Evolutionary conservation across 331 rosid genomes (phyloP).

Genomic region (Arachis monticola): DNA sequence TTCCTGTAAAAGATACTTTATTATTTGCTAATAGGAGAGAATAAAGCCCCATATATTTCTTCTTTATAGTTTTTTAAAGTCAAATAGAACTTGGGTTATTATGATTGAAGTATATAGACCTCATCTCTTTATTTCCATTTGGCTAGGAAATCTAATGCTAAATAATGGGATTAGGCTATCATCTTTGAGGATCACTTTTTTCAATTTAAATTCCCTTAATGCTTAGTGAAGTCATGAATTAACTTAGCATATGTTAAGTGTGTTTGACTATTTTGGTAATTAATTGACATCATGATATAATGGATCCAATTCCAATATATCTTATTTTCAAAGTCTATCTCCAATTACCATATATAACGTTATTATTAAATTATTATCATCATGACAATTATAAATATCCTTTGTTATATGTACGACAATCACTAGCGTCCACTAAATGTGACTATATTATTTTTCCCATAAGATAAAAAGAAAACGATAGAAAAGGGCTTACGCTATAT

Average conservation of each 20-base stretch:
- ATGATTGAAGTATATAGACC: neutral
- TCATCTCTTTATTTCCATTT: neutral
- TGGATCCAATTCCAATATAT: neutral
- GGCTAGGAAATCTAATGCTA: neutral
- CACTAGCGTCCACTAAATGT: conserved; percentile 31
- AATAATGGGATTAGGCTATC: conserved; percentile 8
- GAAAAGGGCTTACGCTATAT: neutral
- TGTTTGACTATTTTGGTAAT: neutral
- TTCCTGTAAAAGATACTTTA: conserved; percentile 14
- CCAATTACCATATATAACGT: neutral
- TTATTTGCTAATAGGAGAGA: conserved; percentile 6
- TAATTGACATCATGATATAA: neutral
- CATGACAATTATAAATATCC: neutral
- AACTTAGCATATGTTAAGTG: conserved; percentile 6
- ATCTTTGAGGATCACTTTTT: neutral
- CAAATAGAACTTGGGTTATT: neutral
- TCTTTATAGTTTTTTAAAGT: neutral
- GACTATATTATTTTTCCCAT: conserved; percentile 11
- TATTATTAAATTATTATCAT: conserved; percentile 25
- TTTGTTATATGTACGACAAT: conserved; percentile 17
- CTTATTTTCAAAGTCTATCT: neutral
- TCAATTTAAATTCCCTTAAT: neutral
- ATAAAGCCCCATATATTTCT: conserved; percentile 10
- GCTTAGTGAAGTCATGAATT: neutral
- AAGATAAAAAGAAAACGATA: neutral